A percentile compares a stretch with the other conserved stretches of the same genome.
phyloP scores from a whole-genome alignment of 1,284 basidiomycete species.

The Hymenochaete sp. region DNA sequence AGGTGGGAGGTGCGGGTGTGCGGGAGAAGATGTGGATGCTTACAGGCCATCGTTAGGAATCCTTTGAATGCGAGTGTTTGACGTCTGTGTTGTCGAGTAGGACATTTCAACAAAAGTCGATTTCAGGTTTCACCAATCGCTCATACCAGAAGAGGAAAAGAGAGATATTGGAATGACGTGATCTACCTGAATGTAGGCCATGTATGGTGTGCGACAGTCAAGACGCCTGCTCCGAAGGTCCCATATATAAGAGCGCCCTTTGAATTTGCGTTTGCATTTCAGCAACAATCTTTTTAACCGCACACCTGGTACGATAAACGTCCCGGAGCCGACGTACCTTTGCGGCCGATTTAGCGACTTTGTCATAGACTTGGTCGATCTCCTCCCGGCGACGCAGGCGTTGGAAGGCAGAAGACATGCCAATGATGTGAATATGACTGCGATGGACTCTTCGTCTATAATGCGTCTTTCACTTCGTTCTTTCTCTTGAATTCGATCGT shows the following conservation, averaged over 20 bases:
- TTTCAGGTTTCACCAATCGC: too few species aligned
- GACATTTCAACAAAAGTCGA: too few species aligned
- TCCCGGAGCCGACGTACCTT: too few species aligned
- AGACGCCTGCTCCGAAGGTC: slow-evolving; percentile 48
- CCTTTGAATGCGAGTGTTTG: slow-evolving; percentile 78
- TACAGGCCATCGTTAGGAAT: slow-evolving; percentile 58
- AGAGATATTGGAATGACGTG: not conserved
- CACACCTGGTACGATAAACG: too few species aligned
- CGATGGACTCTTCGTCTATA: not conserved
- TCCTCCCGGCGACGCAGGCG: slow-evolving; percentile 35
- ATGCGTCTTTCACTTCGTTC: not conserved
- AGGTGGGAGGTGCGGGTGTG: slow-evolving; percentile 5
- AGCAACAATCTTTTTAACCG: too few species aligned
- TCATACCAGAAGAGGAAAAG: not conserved
- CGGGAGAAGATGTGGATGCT: slow-evolving; percentile 22
- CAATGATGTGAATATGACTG: not conserved
- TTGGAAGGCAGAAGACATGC: slow-evolving; percentile 13
- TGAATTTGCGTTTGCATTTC: too few species aligned
- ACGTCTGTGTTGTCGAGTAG: slow-evolving; percentile 47
- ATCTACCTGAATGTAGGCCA: slow-evolving; percentile 72
- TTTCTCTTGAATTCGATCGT: not conserved
- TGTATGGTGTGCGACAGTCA: slow-evolving; percentile 59
- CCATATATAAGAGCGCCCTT: slow-evolving; percentile 54
- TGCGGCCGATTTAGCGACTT: slow-evolving; percentile 44
- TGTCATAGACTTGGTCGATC: slow-evolving; percentile 42